Conservation (phyloP, 2,329 filamentous ascomycete species). For the Pestalotiopsis sp. region DNA sequence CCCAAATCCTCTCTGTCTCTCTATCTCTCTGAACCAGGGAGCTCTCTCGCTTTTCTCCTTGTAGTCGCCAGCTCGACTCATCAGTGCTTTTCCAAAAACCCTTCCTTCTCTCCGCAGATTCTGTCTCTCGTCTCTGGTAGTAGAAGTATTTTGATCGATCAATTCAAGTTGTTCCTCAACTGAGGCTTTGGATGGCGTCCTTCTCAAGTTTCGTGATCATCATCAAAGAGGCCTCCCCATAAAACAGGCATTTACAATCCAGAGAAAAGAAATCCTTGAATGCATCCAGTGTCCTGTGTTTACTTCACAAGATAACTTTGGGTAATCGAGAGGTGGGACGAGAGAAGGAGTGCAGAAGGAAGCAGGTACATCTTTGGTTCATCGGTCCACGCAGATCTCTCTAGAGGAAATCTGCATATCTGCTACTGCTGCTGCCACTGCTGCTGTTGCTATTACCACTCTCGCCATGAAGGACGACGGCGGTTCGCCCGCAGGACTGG, state of each 20-base stretch:
- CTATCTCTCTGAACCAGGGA: not conserved
- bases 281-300: not conserved
- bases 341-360: not conserved
- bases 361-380: not conserved
- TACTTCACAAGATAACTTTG: not conserved
- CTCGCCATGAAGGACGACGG: not conserved
- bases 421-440: not conserved
- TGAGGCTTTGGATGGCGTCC: conserved; percentile 6
- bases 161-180: not conserved
- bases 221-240: conserved; percentile 8
- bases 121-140: not conserved
- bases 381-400: not conserved
- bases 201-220: conserved; percentile 10
- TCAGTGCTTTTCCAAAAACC: not conserved
- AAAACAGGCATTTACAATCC: not conserved
- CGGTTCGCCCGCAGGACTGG: not conserved
- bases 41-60: not conserved
- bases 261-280: not conserved
- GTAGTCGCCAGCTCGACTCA: not conserved
- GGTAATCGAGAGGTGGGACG: not conserved
- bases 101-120: not conserved
- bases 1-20: not conserved
- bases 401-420: not conserved
- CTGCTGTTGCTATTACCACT: not conserved
- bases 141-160: not conserved